Evolutionary conservation across 2,329 filamentous ascomycete species (phyloP), one percentile per base, ranked within the genome.

Genomic region (Penicillium sclerotiorum): DNA sequence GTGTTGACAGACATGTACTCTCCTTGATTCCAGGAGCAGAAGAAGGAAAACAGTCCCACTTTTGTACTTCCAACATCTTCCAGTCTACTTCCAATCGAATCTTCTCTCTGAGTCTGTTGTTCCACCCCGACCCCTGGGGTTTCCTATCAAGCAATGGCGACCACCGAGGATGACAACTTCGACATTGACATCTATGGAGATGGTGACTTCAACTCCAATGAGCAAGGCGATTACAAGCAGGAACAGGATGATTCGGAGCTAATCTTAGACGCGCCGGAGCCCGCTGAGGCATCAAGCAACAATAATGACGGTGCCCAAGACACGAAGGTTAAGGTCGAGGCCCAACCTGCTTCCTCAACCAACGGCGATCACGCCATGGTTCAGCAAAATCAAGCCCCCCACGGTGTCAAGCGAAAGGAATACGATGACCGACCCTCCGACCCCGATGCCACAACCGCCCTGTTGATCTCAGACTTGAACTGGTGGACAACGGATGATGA

Each of bases 401-500:
- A 85, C 61, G 82, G 82, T 30, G 74, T 77, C 39, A 87, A 87
- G 66, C 80, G 84, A 49, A 86, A 87, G 66, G 81, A 83, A 52
- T 67, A 69, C 17, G 78, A 81, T 45, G 80, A 84, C 45, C 75
- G 80, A 20, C 77, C 76, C 1, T 67, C 79, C 5, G 84, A 86
- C 51, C 79, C 80, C 2, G 80, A 80, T 54, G 84, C 85, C 2
- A 84, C 82, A 5, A 78, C 85, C 20, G 91, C 92, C 0, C 74
- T 97, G 23, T 84, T 95, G 69, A 83, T 97, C 46, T 92, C 90
- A 2, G 94, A 97, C 42, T 78, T 99, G 8, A 88, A 89, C 70
- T 99, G 94, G 94, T 97, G 93, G 93, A 92, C 86, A 23, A 95
- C 89, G 2, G 94, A 99, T 67, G 94, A 99, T 65, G 91, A 97